Conservation (phyloP, 805 yeast species). For the Cyberlindnera galapagoensis region DNA sequence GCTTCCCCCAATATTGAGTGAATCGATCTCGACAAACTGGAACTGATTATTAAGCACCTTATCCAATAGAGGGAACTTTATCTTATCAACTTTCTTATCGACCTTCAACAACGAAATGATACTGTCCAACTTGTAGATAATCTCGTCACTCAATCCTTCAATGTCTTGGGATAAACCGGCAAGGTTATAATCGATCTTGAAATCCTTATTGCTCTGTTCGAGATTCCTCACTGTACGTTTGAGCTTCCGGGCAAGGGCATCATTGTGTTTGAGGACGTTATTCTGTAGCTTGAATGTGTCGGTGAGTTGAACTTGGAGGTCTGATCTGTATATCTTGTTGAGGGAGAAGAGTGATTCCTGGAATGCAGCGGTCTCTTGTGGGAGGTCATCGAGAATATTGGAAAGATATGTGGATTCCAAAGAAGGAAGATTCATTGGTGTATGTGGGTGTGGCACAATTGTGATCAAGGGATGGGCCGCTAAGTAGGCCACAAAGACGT, state of each 20-base stretch:
- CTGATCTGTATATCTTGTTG: constrained; percentile 7
- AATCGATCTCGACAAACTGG: constrained; percentile 9
- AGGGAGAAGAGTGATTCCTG: constrained; percentile 3
- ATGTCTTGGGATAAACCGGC: constrained; percentile 6
- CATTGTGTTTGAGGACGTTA: constrained; percentile 7
- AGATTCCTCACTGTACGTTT: constrained; percentile 5
- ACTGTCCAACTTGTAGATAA: constrained; percentile 10
- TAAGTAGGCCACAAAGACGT: too few relatives aligned
- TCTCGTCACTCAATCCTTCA: constrained; percentile 6
- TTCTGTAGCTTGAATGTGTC: constrained; percentile 8
- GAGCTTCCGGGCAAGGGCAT: constrained; percentile 7
- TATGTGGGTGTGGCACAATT: neutral
- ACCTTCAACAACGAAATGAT: constrained; percentile 4
- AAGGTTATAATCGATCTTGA: constrained; percentile 1
- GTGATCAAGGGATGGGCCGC: too few relatives aligned
- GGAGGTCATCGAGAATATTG: constrained; percentile 7
- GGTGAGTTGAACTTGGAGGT: constrained; percentile 9
- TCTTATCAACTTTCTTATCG: constrained; percentile 6
- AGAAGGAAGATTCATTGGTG: constrained; percentile 2
- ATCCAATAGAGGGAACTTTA: constrained; percentile 9
- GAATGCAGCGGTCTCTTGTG: constrained; percentile 11
- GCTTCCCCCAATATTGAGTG: neutral
- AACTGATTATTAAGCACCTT: constrained; percentile 10
- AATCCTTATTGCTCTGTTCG: constrained; percentile 3
- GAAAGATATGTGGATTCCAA: constrained; percentile 8